These are phyloP conservation scores for Globisporangium orthogonon DNA, from an alignment of 352 stramenopile species.

Conservation along the genomic window DNA sequence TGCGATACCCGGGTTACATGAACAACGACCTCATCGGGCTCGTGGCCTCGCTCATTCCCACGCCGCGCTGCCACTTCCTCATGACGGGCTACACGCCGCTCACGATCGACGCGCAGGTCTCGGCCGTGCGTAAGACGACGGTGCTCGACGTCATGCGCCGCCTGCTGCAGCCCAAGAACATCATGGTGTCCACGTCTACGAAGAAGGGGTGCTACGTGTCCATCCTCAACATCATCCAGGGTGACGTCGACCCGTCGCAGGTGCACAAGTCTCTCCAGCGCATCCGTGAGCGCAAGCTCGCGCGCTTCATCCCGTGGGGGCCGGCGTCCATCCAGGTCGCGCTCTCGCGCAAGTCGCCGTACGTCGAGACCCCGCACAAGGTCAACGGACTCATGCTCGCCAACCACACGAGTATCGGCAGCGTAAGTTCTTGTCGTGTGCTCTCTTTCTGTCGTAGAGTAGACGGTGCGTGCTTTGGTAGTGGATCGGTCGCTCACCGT, in stretches of 20 bases:
- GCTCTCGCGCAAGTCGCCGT: conserved; percentile 95
- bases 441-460: conserved; percentile 1
- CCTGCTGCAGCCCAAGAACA: conserved; percentile 96
- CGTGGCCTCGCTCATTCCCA: conserved; percentile 97
- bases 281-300: conserved; percentile 96
- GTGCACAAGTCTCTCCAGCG: conserved; percentile 99
- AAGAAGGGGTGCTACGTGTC: conserved; percentile 98
- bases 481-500: not conserved
- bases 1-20: conserved; percentile 98
- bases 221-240: conserved; percentile 99
- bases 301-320: conserved; percentile 98
- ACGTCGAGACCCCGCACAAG: conserved; percentile 96
- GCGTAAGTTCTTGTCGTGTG: conserved; percentile 23
- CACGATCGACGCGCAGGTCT: conserved; percentile 89
- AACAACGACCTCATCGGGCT: conserved; percentile 99
- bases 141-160: conserved; percentile 99
- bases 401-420: conserved; percentile 98
- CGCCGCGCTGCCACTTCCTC: conserved; percentile 98
- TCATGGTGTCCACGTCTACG: conserved; percentile 98
- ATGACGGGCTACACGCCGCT: conserved; percentile 99
- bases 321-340: conserved; percentile 98
- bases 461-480: not conserved
- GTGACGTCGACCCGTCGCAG: conserved; percentile 96
- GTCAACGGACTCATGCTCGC: conserved; percentile 97
- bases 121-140: conserved; percentile 96